Base-by-base conservation (phyloP, 2,329 filamentous ascomycete species). In the Penicillium corylophilum region DNA sequence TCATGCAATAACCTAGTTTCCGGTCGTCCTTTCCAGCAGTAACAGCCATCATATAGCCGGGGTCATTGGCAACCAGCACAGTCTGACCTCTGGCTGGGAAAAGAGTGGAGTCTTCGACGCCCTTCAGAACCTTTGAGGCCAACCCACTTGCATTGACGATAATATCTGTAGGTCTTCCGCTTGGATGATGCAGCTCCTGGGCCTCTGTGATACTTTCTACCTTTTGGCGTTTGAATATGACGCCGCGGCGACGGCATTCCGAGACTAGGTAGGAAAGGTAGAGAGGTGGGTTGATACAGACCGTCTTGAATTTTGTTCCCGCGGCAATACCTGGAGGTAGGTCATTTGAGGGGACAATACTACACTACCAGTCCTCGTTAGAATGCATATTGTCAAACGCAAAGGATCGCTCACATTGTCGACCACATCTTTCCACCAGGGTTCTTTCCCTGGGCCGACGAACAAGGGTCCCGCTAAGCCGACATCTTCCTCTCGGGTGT, bases 141-240 rank as follows among this genome's bases (percentile, higher is more conserved):
- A 96, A 74, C 0, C 91, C 93, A 0, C 90, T 91, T 56, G 89
- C 88, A 68, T 96, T 96, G 59, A 97, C 75, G 1, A 96, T 74
- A 1, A 95, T 68, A 60, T 88, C 82, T 3, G 84, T 85, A 5
- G 8, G 2, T 24, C 56, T 60, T 3, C 16, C 22, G 15, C 42
- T 26, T 20, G 41, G 23, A 26, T 50, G 48, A 15, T 45, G 42
- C 5, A 18, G 6, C 8, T 46, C 35, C 3, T 42, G 33, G 8
- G 42, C 48, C 1, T 45, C 48, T 9, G 48, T 22, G 10, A 50
- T 50, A 18, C 44, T 33, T 9, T 7, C 26, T 9, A 50, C 24
- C n/a, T 5, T 20, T 24, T 31, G 41, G 31, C 48, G 35, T 24
- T 35, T 45, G 24, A 50, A 50, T 31, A 50, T 35, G 31, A 42